Base-by-base conservation (phyloP, 1,284 basidiomycete species). In the Irpex rosettiformis region DNA sequence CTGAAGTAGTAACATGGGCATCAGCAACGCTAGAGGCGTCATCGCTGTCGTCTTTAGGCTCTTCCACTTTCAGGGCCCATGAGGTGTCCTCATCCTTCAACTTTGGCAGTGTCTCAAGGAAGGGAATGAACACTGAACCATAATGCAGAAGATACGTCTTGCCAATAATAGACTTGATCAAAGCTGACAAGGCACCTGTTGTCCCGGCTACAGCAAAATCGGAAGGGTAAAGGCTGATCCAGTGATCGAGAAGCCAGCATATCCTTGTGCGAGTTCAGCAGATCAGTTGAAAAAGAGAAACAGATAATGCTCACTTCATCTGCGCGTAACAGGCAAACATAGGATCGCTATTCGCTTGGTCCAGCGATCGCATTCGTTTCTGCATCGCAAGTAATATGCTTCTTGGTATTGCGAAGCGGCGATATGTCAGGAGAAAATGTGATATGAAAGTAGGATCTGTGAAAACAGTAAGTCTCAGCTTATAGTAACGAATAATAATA, bases 251-350 rank as follows among this genome's bases (percentile, higher is more conserved):
- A 25, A 92, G 73, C 65, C 85, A 80, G 63, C 90, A 93, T 59
- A 92, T 89, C 69, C 89, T 91, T 47, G 4, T 33, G 58, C 25
- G 6, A 40, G 58, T 58, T 53, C 18, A 62, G 43, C 40, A 57
- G 55, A 43, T 29, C 37, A 25, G 30, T 57, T 51, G 53, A 18
- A 54, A 51, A 21, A 24, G 45, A 43, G 16, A 18, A 51, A n/a
- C 11, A 18, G 48, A 29, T n/a, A 16, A 22, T n/a, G 60, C 74
- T 57, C 64, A 89, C 90, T 85, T 82, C 89, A 92, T 91, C 69
- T 92, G 89, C 10, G 89, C 89, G 72, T 86, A 91, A 66, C 85
- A 88, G 8, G 89, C 85, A 71, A 92, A 89, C 83, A 91, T 88
- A 0, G 87, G 85, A 73, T 92, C 90, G 4, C 83, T 82, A n/a